Evolutionary conservation across 2,329 filamentous ascomycete genomes (phyloP).

Genomic region (Bisporella sp.): DNA sequence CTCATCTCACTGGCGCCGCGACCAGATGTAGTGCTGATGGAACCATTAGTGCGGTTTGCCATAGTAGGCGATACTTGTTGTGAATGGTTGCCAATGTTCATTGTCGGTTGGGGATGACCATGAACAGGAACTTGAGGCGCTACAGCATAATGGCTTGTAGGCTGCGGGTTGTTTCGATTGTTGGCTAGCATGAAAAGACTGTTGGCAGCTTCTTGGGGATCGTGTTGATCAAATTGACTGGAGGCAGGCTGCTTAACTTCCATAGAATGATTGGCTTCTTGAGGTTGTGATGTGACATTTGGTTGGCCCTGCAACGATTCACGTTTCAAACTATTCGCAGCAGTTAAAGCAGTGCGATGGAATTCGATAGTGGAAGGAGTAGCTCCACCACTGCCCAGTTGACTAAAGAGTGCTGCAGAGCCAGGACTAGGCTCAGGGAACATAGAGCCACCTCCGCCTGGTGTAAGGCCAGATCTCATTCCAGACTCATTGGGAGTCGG

Average conservation of each 20-base stretch:
- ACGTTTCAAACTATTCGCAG: conserved; percentile 58
- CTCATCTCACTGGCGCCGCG: conserved; percentile 60
- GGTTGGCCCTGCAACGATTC: conserved; percentile 28
- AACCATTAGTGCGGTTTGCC: conserved; percentile 38
- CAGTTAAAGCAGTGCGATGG: conserved; percentile 83
- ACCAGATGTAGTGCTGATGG: conserved; percentile 33
- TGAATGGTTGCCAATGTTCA: conserved; percentile 16
- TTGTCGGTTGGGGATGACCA: conserved; percentile 19
- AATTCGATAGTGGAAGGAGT: conserved; percentile 92
- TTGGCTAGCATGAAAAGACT: conserved; percentile 84
- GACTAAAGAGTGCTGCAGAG: conserved; percentile 74
- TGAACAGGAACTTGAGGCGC: conserved; percentile 25
- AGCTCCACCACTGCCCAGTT: conserved; percentile 70
- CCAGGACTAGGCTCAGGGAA: conserved; percentile 89
- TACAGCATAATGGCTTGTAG: conserved; percentile 21
- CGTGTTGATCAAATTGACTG: conserved; percentile 77
- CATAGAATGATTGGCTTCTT: conserved; percentile 31
- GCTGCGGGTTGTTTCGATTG: conserved; percentile 45
- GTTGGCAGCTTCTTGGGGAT: conserved; percentile 89
- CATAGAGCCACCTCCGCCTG: conserved; percentile 93
- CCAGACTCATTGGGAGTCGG: conserved; percentile 96
- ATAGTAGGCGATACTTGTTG: conserved; percentile 41
- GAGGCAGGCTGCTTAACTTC: conserved; percentile 38
- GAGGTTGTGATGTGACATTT: conserved; percentile 44
- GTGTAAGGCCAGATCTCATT: conserved; percentile 82